Evolutionary conservation across 331 rosid genomes (phyloP).

Genomic region (Phaseolus coccineus): DNA sequence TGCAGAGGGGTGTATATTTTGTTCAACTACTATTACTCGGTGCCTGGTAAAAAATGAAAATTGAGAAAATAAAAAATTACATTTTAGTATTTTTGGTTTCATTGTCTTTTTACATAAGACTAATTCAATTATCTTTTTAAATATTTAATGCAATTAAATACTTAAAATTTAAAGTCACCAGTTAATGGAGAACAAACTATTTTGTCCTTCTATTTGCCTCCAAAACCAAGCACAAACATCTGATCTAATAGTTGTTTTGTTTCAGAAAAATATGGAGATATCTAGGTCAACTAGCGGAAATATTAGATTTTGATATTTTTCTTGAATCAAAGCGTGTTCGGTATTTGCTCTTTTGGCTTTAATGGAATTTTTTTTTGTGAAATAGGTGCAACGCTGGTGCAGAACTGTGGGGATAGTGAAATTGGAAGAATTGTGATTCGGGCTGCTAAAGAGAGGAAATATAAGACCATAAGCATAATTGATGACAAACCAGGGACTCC

Average conservation of each 20-base stretch:
- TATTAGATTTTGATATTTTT: background rate
- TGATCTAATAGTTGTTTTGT: background rate
- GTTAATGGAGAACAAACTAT: too few relatives aligned
- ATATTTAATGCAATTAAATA: too few relatives aligned
- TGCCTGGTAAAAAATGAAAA: background rate
- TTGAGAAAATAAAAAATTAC: background rate
- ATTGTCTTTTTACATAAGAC: too few relatives aligned
- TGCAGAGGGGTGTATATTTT: background rate
- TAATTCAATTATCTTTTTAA: too few relatives aligned
- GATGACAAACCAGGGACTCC: constrained; percentile 14
- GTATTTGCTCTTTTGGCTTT: background rate
- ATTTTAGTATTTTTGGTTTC: too few relatives aligned
- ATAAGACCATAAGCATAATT: constrained; percentile 25
- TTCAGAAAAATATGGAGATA: background rate
- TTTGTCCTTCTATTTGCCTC: background rate
- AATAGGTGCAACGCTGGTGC: constrained; percentile 38
- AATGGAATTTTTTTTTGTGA: background rate
- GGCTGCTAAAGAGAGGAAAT: constrained; percentile 24
- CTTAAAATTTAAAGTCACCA: too few relatives aligned
- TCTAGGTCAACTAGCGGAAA: background rate
- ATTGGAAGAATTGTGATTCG: constrained; percentile 25
- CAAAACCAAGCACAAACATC: background rate
- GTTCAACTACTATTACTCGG: background rate
- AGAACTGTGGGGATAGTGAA: constrained; percentile 25
- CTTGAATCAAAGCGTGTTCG: background rate